Evolutionary conservation across 2,329 filamentous ascomycete genomes (phyloP).

Genomic region (Trichophyton benhamiae): DNA sequence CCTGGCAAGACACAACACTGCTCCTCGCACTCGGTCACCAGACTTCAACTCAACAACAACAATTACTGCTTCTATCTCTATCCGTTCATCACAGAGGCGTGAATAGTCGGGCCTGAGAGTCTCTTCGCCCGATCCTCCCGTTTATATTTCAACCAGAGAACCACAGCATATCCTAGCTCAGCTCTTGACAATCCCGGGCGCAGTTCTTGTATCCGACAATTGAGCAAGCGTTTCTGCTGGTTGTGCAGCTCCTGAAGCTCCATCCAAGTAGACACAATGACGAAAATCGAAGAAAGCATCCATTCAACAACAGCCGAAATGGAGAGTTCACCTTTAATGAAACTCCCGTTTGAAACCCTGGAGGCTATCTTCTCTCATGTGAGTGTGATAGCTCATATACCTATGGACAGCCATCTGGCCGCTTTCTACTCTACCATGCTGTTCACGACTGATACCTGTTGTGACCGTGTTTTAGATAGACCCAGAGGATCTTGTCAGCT

Average conservation of each 20-base stretch:
- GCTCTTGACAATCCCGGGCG: neutral
- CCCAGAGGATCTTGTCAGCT: constrained; percentile 22
- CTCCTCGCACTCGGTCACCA: neutral
- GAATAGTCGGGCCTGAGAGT: neutral
- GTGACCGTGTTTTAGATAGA: constrained; percentile 10
- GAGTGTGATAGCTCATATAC: constrained; percentile 33
- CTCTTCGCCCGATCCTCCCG: neutral
- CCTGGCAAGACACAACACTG: neutral
- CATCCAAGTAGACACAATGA: neutral
- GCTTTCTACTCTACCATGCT: neutral
- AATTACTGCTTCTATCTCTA: neutral
- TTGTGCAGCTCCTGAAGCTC: neutral
- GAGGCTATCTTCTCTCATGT: constrained; percentile 23
- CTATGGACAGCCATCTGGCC: constrained; percentile 15
- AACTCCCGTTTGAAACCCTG: constrained; percentile 23
- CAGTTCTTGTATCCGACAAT: neutral
- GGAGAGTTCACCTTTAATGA: constrained; percentile 10
- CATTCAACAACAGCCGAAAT: neutral
- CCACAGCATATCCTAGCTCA: neutral
- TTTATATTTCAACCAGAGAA: neutral
- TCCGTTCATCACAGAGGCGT: neutral
- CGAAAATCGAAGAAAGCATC: neutral
- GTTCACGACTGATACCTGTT: neutral
- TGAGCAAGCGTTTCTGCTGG: neutral
- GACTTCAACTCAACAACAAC: neutral